Percentiles rank a stretch among this genome's conserved stretches.
Evolutionary conservation across 2,329 filamentous ascomycete species (phyloP).

Genomic region (Aureobasidium leucospermi): DNA sequence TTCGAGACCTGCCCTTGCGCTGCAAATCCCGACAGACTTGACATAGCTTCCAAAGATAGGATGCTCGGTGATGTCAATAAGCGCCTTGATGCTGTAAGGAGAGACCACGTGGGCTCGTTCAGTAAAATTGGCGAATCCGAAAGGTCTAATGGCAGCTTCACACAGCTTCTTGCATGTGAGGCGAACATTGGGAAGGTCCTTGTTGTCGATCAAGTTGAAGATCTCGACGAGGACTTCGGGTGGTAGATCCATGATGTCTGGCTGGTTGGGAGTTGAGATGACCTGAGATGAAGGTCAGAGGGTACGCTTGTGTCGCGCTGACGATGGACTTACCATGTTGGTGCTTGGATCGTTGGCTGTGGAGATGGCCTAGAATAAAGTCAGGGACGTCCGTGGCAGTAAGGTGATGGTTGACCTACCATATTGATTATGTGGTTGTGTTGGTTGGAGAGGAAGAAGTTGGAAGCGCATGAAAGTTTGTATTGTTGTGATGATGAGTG

Average conservation of each 20-base stretch:
- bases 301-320: no score
- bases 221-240: background rate
- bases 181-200: background rate
- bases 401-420: no score
- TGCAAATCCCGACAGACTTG: background rate
- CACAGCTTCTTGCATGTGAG: background rate
- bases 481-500: no score
- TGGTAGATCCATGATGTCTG: background rate
- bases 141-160: background rate
- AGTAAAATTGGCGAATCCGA: background rate
- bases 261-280: background rate
- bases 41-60: background rate
- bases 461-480: no score
- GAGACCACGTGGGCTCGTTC: background rate
- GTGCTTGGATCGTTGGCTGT: no score
- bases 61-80: conserved; percentile 7
- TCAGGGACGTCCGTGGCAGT: no score
- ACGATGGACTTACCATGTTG: no score
- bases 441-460: no score
- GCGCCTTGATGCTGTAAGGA: background rate
- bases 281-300: background rate
- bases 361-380: no score
- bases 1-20: background rate
- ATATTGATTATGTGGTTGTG: no score
- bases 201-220: background rate